phyloP scores from a whole-genome alignment of 768 basidiomycete genomes.

The Amanita muscaria region DNA sequence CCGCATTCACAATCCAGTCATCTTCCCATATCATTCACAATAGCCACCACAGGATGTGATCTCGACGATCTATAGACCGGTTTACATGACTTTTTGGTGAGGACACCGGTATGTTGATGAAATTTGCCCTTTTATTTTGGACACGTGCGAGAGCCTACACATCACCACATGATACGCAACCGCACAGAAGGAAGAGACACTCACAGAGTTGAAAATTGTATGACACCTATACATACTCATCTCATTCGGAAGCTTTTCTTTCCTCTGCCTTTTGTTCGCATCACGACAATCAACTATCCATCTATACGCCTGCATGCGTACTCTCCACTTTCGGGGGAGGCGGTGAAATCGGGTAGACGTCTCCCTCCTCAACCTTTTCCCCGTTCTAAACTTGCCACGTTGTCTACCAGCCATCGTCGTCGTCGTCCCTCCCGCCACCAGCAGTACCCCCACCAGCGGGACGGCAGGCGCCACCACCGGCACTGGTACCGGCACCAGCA shows the following conservation, averaged over 20 bases:
- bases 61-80: no score
- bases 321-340: slow-evolving; percentile 69
- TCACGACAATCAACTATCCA: slow-evolving; percentile 72
- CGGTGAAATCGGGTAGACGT: slow-evolving; percentile 14
- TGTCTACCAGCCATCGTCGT: slow-evolving; percentile 21
- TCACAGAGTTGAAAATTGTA: slow-evolving; percentile 95
- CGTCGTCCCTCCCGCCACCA: slow-evolving; percentile 42
- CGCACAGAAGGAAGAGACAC: slow-evolving; percentile 14
- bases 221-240: slow-evolving; percentile 97
- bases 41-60: no score
- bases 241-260: slow-evolving; percentile 91
- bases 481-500: slow-evolving; percentile 28
- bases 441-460: no score
- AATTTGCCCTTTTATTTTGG: no score
- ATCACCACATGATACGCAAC: neutral
- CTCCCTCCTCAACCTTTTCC: slow-evolving; percentile 18
- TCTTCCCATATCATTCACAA: no score
- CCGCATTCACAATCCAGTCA: no score
- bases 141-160: slow-evolving; percentile 80
- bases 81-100: no score
- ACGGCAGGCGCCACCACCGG: slow-evolving; percentile 42
- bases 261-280: slow-evolving; percentile 65
- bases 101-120: no score
- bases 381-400: no score
- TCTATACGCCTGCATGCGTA: slow-evolving; percentile 77